Evolutionary conservation across 768 basidiomycete species (phyloP).

Genomic region (Polyporus arcularius): DNA sequence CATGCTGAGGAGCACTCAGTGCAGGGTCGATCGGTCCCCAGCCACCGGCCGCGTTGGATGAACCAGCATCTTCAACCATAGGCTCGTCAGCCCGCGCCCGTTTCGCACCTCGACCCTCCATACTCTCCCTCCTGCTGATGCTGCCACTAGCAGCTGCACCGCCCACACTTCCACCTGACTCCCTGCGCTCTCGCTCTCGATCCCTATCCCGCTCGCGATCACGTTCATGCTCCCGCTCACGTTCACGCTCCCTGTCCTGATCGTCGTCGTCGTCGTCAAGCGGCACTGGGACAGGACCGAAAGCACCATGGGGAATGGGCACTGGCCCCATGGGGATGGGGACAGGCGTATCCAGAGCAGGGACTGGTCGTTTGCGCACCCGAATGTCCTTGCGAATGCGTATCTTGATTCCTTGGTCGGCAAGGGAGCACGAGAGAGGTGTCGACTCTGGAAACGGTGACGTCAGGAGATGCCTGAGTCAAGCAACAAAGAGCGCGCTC

Average conservation of each 20-base stretch:
- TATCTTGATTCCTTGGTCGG: constrained; percentile 96
- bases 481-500: constrained; percentile 25
- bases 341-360: constrained; percentile 27
- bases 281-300: constrained; percentile 23
- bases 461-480: constrained; percentile 3
- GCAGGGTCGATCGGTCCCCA: constrained; percentile 33
- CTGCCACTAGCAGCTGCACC: constrained; percentile 11
- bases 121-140: constrained; percentile 20
- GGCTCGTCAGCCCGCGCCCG: constrained; percentile 29
- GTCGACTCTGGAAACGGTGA: constrained; percentile 69
- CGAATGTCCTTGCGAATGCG: constrained; percentile 91
- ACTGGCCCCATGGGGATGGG: constrained; percentile 27
- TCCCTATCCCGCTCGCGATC: constrained; percentile 15
- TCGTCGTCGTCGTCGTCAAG: constrained; percentile 25
- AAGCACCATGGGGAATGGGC: constrained; percentile 18
- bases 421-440: constrained; percentile 82
- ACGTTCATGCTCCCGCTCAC: constrained; percentile 20
- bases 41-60: constrained; percentile 11
- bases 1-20: constrained; percentile 26
- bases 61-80: constrained; percentile 24
- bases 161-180: constrained; percentile 7
- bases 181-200: constrained; percentile 22
- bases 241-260: constrained; percentile 17
- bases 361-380: constrained; percentile 68
- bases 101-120: constrained; percentile 25